Percentiles rank a stretch among this genome's conserved stretches.
Evolutionary conservation across 805 yeast species (phyloP).

Genomic region (Kodamaea neixiangensis): DNA sequence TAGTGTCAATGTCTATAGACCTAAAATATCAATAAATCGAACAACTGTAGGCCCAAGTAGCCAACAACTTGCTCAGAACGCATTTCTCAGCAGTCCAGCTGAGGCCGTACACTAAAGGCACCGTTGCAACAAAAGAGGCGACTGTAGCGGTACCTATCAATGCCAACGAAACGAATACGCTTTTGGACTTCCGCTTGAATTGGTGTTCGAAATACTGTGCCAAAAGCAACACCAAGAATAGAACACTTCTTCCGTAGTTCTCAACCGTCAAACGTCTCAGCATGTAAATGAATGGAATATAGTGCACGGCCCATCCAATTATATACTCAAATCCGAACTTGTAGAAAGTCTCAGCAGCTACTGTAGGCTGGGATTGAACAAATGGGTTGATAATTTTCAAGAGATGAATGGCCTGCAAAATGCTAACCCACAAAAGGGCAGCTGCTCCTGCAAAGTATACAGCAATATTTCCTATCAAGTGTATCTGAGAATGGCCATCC

Average conservation of each 20-base stretch:
- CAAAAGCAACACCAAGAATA: constrained; percentile 47
- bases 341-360: constrained; percentile 18
- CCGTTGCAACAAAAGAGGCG: constrained; percentile 27
- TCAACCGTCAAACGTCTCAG: constrained; percentile 29
- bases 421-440: constrained; percentile 28
- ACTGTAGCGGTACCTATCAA: constrained; percentile 20
- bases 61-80: constrained; percentile 31
- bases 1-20: no score
- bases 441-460: constrained; percentile 51
- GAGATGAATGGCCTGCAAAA: constrained; percentile 21
- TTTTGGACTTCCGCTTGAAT: neutral
- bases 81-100: constrained; percentile 49
- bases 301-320: constrained; percentile 61
- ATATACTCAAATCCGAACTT: constrained; percentile 36
- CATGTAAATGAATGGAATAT: constrained; percentile 53
- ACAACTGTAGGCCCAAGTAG: constrained; percentile 49
- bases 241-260: constrained; percentile 31
- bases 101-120: constrained; percentile 50
- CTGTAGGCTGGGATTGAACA: constrained; percentile 16
- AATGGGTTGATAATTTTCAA: constrained; percentile 36
- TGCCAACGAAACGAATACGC: constrained; percentile 26
- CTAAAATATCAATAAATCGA: constrained; percentile 1
- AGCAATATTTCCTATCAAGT: constrained; percentile 64
- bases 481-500: constrained; percentile 41
- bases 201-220: constrained; percentile 47